Evolutionary conservation across 257 asterid species (phyloP).

Genomic region (Lithospermum erythrorhizon): DNA sequence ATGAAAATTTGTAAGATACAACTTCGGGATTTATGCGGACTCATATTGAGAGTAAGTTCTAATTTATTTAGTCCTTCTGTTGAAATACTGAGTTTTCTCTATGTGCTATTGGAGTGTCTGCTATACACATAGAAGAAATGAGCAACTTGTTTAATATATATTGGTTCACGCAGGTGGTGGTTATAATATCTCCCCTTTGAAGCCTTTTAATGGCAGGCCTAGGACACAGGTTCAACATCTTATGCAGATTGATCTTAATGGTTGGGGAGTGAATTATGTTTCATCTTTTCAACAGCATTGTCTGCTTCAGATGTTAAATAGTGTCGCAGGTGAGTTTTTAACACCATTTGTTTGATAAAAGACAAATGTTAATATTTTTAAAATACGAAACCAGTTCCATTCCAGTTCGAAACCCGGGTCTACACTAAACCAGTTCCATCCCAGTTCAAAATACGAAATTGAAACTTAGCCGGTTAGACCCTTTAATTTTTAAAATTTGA

Average conservation of each 20-base stretch:
- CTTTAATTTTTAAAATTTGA: no score
- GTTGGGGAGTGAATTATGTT: conserved; percentile 90
- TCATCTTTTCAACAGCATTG: conserved; percentile 92
- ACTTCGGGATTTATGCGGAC: conserved; percentile 94
- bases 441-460: no score
- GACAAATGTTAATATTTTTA: background rate
- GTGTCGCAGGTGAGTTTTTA: conserved; percentile 76
- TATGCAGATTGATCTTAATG: conserved; percentile 91
- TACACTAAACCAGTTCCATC: no score
- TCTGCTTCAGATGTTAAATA: conserved; percentile 88
- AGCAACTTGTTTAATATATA: background rate
- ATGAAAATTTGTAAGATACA: conserved; percentile 77
- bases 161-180: conserved; percentile 66
- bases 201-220: conserved; percentile 72
- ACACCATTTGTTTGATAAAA: background rate
- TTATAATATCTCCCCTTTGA: conserved; percentile 78
- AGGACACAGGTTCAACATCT: conserved; percentile 98
- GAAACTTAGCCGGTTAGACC: no score
- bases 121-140: no score
- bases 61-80: conserved; percentile 11
- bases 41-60: conserved; percentile 70
- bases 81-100: background rate
- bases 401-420: no score
- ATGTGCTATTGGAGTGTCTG: background rate
- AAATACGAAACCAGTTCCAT: no score